Evolutionary conservation across 768 basidiomycete genomes (phyloP).

Genomic region (Mycena rebaudengoi): DNA sequence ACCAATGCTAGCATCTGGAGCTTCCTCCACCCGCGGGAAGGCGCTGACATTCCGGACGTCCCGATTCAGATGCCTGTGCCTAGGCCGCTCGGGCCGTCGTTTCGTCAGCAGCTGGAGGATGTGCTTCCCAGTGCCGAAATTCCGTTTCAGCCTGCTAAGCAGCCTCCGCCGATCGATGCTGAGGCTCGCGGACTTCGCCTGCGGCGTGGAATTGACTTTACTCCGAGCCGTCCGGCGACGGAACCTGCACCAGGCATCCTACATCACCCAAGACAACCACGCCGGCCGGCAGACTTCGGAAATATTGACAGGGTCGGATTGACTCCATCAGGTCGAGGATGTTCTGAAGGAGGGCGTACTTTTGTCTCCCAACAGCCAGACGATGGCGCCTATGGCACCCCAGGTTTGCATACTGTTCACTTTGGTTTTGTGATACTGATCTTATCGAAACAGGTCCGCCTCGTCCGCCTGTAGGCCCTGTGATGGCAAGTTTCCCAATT

Average conservation of each 20-base stretch:
- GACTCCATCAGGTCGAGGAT: too few species aligned
- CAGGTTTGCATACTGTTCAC: too few species aligned
- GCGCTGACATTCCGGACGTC: slow-evolving; percentile 22
- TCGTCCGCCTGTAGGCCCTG: background rate
- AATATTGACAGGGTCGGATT: background rate
- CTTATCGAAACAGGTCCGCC: background rate
- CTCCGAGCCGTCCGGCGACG: background rate
- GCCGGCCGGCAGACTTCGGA: too few species aligned
- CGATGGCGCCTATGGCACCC: too few species aligned
- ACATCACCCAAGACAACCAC: too few species aligned
- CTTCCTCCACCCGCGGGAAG: background rate
- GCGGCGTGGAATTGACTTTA: slow-evolving; percentile 16
- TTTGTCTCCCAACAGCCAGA: too few species aligned
- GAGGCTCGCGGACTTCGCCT: slow-evolving; percentile 19
- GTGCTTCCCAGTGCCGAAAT: slow-evolving; percentile 57
- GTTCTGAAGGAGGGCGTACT: too few species aligned
- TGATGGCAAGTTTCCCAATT: background rate
- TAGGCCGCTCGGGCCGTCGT: slow-evolving; percentile 55
- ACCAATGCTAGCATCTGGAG: background rate
- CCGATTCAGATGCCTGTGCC: slow-evolving; percentile 57
- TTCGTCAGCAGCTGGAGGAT: slow-evolving; percentile 69
- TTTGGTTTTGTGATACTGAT: too few species aligned
- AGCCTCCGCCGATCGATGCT: slow-evolving; percentile 58
- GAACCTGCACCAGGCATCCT: background rate
- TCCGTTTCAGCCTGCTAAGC: slow-evolving; percentile 48